These are phyloP conservation scores for Macrotyloma uniflorum DNA, from an alignment of 306 rosid genomes.

Conservation along the genomic window DNA sequence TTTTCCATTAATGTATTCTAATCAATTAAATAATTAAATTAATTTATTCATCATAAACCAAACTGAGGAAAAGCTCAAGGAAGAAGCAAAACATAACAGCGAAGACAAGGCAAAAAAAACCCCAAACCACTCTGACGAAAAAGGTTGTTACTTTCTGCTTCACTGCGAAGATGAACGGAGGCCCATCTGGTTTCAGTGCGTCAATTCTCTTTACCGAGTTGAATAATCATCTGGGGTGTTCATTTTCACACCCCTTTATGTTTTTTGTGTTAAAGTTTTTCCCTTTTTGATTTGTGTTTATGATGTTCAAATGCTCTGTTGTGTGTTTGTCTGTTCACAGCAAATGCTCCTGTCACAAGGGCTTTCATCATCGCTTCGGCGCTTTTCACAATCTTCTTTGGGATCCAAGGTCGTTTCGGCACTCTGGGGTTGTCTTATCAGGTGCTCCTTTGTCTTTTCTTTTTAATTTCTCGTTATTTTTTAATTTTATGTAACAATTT, in stretches of 20 bases:
- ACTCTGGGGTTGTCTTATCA: slow-evolving; percentile 84
- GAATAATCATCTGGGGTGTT: background rate
- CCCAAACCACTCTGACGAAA: slow-evolving; percentile 12
- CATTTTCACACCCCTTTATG: background rate
- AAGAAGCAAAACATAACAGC: background rate
- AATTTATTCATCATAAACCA: background rate
- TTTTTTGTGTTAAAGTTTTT: background rate
- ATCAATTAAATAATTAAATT: background rate
- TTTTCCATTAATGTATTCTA: background rate
- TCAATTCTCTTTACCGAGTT: slow-evolving; percentile 24
- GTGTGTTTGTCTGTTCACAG: slow-evolving; percentile 51
- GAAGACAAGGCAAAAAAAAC: background rate
- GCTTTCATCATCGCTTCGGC: slow-evolving; percentile 69
- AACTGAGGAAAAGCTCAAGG: background rate
- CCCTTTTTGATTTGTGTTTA: slow-evolving; percentile 34
- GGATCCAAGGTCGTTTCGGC: slow-evolving; percentile 86
- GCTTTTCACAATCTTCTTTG: slow-evolving; percentile 83
- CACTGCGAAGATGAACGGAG: slow-evolving; percentile 92
- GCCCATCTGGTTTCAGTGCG: slow-evolving; percentile 98
- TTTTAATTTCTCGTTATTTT: slow-evolving; percentile 2
- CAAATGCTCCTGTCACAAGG: slow-evolving; percentile 94
- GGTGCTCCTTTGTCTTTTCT: slow-evolving; percentile 45
- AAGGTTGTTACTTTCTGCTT: slow-evolving; percentile 50
- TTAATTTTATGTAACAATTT: background rate
- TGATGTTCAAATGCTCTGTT: slow-evolving; percentile 42